Conservation (phyloP, 441 rosid genomes). For the Populus hybrid region DNA sequence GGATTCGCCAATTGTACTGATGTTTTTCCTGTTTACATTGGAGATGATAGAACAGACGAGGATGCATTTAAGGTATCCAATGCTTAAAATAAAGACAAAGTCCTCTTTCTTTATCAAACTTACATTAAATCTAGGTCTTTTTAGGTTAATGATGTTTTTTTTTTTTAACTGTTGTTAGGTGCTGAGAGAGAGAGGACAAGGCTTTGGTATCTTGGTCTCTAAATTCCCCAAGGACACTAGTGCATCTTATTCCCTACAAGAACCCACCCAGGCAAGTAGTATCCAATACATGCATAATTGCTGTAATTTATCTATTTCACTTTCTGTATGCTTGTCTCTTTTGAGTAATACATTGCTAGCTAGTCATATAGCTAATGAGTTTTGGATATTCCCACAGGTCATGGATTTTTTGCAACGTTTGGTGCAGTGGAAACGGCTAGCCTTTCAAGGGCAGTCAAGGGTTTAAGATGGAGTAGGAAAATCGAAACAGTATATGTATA, state of each 20-base stretch:
- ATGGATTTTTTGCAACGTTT: constrained; percentile 67
- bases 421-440: constrained; percentile 60
- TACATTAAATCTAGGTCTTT: neutral
- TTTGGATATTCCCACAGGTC: constrained; percentile 41
- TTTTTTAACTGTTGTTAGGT: too few relatives aligned
- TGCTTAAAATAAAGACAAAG: constrained; percentile 3
- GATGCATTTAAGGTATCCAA: constrained; percentile 87
- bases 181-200: too few relatives aligned
- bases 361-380: neutral
- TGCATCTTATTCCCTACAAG: too few relatives aligned
- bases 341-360: neutral
- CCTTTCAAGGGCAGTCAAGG: constrained; percentile 25
- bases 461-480: neutral
- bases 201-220: too few relatives aligned
- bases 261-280: constrained; percentile 62
- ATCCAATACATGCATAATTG: neutral
- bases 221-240: too few relatives aligned
- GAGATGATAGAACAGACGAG: constrained; percentile 77
- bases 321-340: neutral
- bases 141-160: too few relatives aligned
- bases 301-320: neutral
- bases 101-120: neutral
- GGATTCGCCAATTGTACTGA: constrained; percentile 65
- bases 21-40: constrained; percentile 77
- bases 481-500: too few relatives aligned